Base-by-base conservation (phyloP, 169 alveolate species). In the Plasmodium gonderi region DNA sequence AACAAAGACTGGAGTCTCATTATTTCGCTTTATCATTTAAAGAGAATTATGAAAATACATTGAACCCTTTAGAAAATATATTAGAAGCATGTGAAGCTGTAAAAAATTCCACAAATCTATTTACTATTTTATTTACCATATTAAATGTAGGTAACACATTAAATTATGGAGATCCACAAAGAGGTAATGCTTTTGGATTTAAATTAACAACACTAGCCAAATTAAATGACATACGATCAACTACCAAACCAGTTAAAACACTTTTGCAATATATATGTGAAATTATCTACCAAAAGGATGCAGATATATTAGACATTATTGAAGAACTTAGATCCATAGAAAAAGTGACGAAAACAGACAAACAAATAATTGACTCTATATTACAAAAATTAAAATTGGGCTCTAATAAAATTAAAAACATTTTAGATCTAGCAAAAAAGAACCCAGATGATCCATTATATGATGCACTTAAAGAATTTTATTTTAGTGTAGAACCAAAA, bases 121-220 rank as follows among this genome's bases (percentile, higher is more conserved):
- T 95, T 74, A 95, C 95, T 40, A 91, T 97, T n/a, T 92, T 96
- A 74, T 94, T 96, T 68, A 95, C 97, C 14, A 96, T 97, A n/a
- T 94, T 97, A 40, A 95, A 95, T 51, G 95, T 97, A 44, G 98
- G 98, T 64, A 97, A 97, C 80, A 92, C 97, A 51, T 91, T 97
- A 79, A 97, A 97, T 90, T 95, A 92, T 78, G 98, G 98, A 17
- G 98, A 97, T 90, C 95, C 98, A 7, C 97, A 96, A 83, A 96
- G 97, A 95, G 98, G 98, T 47, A 95, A 97, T 80, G 98, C 98
- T 2, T 95, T 94, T 54, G 98, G 98, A 45, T 97, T 97, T 95
- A 97, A 96, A 92, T 96, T 97, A 92, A 96, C 98, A 31, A 96
- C 98, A 0, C 85, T 95, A 65, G 81, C 98, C 29, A 97, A 97